These are phyloP conservation scores for Pyrenula massariospora DNA, from an alignment of 495 filamentous ascomycete species.

Conservation along the genomic window DNA sequence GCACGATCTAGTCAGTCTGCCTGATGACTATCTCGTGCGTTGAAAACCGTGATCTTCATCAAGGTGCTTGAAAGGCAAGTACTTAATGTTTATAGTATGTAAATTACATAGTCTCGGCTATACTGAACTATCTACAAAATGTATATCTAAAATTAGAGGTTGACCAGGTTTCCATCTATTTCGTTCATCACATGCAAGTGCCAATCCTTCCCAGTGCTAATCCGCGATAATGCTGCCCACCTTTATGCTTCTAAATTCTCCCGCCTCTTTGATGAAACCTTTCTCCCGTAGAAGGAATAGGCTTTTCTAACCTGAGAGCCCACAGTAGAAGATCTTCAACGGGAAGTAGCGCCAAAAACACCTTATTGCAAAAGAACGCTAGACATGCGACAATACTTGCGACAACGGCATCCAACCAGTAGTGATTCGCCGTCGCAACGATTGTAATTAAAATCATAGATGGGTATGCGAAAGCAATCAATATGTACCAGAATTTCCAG, in stretches of 20 bases:
- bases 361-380: slow-evolving; percentile 34
- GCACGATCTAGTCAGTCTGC: no score
- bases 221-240: no score
- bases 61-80: no score
- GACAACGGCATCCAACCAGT: slow-evolving; percentile 44
- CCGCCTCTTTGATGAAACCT: neutral
- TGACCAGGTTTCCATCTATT: no score
- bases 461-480: slow-evolving; percentile 43
- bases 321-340: slow-evolving; percentile 40
- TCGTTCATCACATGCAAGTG: no score
- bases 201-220: no score
- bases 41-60: no score
- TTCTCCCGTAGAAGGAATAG: slow-evolving; percentile 4
- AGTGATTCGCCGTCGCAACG: slow-evolving; percentile 56
- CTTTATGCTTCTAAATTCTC: neutral
- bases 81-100: no score
- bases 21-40: no score
- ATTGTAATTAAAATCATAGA: slow-evolving; percentile 47
- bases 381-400: slow-evolving; percentile 34
- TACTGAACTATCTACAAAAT: no score
- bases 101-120: no score
- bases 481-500: slow-evolving; percentile 11
- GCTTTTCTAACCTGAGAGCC: slow-evolving; percentile 42
- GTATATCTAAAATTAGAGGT: no score
- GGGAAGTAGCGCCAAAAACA: slow-evolving; percentile 39